Evolutionary conservation across 139 green algal species (phyloP).

Genomic region (Coccomyxa sp.): DNA sequence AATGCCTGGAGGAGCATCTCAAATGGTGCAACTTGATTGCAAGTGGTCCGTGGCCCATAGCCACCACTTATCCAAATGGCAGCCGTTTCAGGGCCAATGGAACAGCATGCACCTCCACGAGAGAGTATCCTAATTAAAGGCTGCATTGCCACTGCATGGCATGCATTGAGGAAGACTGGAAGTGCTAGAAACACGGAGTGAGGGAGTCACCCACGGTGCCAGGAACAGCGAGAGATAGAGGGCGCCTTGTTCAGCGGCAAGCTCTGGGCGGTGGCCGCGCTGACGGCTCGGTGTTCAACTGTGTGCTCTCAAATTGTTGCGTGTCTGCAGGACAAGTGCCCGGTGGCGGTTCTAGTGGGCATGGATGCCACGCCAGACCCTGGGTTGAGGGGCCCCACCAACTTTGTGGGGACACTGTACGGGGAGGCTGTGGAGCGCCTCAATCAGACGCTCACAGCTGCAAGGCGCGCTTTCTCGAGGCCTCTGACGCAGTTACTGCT

Average conservation of each 20-base stretch:
- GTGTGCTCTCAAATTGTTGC: no score
- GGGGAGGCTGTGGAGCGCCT: conserved; percentile 7
- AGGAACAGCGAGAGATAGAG: conserved; percentile 73
- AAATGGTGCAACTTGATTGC: no score
- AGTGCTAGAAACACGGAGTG: not conserved
- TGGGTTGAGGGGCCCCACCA: conserved; percentile 51
- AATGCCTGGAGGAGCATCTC: no score
- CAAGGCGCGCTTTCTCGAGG: not conserved
- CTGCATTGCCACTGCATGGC: no score
- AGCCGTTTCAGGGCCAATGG: no score
- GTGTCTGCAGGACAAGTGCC: conserved; percentile 18
- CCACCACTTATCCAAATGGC: no score
- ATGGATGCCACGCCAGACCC: conserved; percentile 48
- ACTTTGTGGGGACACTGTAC: conserved; percentile 54
- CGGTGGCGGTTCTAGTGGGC: conserved; percentile 42
- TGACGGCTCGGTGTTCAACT: no score
- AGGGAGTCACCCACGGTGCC: not conserved
- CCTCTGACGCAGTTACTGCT: not conserved
- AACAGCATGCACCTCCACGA: no score
- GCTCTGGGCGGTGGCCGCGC: conserved; percentile 73
- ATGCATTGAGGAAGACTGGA: no score
- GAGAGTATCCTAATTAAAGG: no score
- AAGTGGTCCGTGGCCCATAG: no score
- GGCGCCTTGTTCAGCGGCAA: conserved; percentile 46
- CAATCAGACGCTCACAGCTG: not conserved